Evolutionary conservation across 768 basidiomycete genomes (phyloP).

Genomic region (Panaeolus papilionaceus): DNA sequence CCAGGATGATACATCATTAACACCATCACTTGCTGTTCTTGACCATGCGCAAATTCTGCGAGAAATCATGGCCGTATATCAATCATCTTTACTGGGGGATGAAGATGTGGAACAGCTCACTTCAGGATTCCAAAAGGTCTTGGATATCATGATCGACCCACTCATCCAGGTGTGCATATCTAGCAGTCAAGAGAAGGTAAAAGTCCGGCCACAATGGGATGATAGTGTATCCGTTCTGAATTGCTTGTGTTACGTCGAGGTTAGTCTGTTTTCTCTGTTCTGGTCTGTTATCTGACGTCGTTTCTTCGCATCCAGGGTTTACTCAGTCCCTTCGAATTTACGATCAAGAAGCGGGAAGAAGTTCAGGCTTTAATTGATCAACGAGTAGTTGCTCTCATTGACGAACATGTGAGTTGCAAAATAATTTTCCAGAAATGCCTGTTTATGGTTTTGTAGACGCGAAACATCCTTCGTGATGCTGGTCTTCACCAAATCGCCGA

Average conservation of each 20-base stretch:
- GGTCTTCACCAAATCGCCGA: conserved; percentile 55
- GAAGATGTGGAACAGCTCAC: conserved; percentile 49
- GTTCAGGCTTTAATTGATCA: conserved; percentile 68
- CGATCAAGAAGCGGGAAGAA: conserved; percentile 58
- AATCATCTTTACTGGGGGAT: conserved; percentile 81
- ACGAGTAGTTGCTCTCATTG: conserved; percentile 67
- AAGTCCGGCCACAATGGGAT: conserved; percentile 73
- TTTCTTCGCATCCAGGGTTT: conserved; percentile 51
- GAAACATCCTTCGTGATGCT: conserved; percentile 58
- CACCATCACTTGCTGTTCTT: conserved; percentile 79
- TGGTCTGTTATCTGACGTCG: background rate
- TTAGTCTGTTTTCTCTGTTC: conserved; percentile 38
- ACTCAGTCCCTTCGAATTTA: conserved; percentile 73
- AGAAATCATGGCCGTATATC: conserved; percentile 90
- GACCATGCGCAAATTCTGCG: conserved; percentile 86
- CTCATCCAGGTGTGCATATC: conserved; percentile 75
- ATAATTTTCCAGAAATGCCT: background rate
- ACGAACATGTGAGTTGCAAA: conserved; percentile 76
- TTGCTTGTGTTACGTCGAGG: conserved; percentile 83
- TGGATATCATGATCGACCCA: conserved; percentile 88
- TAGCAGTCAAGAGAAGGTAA: conserved; percentile 70
- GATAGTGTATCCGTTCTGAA: conserved; percentile 84
- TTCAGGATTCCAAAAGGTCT: conserved; percentile 67
- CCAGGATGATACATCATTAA: conserved; percentile 69
- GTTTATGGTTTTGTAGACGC: conserved; percentile 41